Evolutionary conservation across 306 rosid species (phyloP).

Genomic region (Sicyos baderoa): DNA sequence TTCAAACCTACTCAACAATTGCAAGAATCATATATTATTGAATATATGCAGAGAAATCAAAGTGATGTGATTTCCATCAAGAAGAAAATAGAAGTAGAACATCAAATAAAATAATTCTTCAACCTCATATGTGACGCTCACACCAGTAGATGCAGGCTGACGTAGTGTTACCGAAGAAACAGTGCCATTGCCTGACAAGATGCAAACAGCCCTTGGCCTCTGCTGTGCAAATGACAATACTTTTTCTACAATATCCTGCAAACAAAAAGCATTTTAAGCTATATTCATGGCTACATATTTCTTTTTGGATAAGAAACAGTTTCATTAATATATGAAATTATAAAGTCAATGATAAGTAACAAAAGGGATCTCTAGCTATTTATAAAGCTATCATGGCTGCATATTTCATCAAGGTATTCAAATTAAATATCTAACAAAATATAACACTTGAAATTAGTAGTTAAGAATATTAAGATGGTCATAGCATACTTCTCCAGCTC

Average conservation of each 20-base stretch:
- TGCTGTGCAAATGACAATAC: conserved; percentile 67
- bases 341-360: too few species aligned
- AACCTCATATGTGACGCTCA: conserved; percentile 70
- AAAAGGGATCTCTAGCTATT: too few species aligned
- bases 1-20: background rate
- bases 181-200: conserved; percentile 72
- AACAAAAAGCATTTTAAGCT: conserved; percentile 17
- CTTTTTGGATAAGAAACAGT: too few species aligned
- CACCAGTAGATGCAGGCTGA: conserved; percentile 77
- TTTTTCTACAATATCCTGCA: conserved; percentile 86
- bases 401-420: conserved; percentile 3
- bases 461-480: background rate
- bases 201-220: conserved; percentile 79
- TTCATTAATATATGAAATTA: too few species aligned
- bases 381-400: background rate
- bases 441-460: background rate
- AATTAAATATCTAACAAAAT: background rate
- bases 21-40: background rate
- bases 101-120: conserved; percentile 17
- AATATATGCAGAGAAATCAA: conserved; percentile 4
- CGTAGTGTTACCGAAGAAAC: conserved; percentile 72
- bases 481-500: conserved; percentile 64
- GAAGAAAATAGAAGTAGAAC: background rate
- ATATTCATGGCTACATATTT: background rate
- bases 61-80: background rate